Conservation (phyloP, 768 basidiomycete genomes). For the Boletus subparvulus region DNA sequence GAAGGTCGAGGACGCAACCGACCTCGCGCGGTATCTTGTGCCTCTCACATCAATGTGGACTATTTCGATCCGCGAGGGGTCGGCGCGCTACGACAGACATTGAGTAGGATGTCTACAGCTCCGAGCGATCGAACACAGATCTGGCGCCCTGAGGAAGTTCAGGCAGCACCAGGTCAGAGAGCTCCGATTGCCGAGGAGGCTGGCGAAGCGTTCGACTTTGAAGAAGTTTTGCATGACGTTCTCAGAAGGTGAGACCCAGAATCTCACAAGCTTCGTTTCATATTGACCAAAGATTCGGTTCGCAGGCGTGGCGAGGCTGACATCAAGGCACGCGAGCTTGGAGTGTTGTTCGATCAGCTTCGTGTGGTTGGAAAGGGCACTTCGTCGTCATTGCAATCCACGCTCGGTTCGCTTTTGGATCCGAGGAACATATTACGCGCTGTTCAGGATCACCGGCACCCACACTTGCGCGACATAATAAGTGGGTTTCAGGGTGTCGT, state of each 20-base stretch:
- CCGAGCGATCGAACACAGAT: constrained; percentile 2
- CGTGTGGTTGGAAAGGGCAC: constrained; percentile 60
- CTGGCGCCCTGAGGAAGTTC: not conserved
- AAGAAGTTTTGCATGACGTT: constrained; percentile 24
- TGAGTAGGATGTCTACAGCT: constrained; percentile 17
- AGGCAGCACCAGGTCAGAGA: not conserved
- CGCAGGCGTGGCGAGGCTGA: constrained; percentile 47
- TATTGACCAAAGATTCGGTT: not conserved
- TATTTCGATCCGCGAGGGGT: constrained; percentile 58
- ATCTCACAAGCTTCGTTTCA: not conserved
- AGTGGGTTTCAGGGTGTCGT: constrained; percentile 55
- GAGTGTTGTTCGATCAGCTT: constrained; percentile 59
- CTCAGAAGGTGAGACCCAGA: constrained; percentile 19
- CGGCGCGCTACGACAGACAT: constrained; percentile 15
- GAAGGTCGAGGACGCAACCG: not conserved
- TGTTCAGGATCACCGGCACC: constrained; percentile 52
- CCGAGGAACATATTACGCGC: constrained; percentile 43
- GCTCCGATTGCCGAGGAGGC: not conserved
- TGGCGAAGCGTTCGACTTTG: constrained; percentile 34
- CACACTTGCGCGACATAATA: constrained; percentile 58
- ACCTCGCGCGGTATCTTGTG: constrained; percentile 1
- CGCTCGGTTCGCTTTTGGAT: constrained; percentile 63
- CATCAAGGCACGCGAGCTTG: constrained; percentile 55
- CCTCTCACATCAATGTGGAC: constrained; percentile 42
- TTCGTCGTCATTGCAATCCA: constrained; percentile 53